These are phyloP conservation scores for Gossypium mustelinum DNA, from an alignment of 345 rosid genomes.

Conservation along the genomic window DNA sequence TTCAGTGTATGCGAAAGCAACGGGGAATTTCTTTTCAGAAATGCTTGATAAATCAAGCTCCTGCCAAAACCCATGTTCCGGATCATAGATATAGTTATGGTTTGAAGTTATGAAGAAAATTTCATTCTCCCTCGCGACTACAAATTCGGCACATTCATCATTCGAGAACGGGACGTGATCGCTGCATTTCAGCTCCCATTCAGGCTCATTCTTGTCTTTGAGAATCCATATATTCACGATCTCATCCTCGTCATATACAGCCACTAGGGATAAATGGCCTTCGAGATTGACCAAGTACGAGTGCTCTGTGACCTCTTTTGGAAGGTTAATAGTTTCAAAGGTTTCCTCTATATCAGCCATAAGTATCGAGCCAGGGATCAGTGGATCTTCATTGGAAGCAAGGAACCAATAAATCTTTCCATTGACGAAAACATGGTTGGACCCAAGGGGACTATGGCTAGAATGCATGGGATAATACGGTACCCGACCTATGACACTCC, in stretches of 20 bases:
- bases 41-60: not conserved
- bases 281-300: conserved; percentile 13
- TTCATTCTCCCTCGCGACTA: conserved; percentile 10
- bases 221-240: conserved; percentile 25
- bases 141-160: conserved; percentile 10
- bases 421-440: conserved; percentile 18
- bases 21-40: not conserved
- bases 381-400: conserved; percentile 8
- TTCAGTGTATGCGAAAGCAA: conserved; percentile 21
- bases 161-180: not conserved
- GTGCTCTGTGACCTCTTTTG: not conserved
- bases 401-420: conserved; percentile 32
- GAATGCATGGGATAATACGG: conserved; percentile 24
- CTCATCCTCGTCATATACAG: conserved; percentile 10
- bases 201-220: not conserved
- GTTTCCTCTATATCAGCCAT: not conserved
- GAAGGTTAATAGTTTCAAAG: conserved; percentile 8
- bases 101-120: conserved; percentile 21
- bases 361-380: conserved; percentile 14
- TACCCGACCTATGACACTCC: conserved; percentile 29
- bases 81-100: conserved; percentile 18
- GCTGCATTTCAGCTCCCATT: conserved; percentile 14
- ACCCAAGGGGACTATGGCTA: conserved; percentile 15
- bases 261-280: conserved; percentile 21
- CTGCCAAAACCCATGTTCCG: conserved; percentile 12